A percentile compares a stretch with the other conserved stretches of the same genome.
Conservation (phyloP, 805 yeast species). For the Sugiyamaella chiloensis region DNA sequence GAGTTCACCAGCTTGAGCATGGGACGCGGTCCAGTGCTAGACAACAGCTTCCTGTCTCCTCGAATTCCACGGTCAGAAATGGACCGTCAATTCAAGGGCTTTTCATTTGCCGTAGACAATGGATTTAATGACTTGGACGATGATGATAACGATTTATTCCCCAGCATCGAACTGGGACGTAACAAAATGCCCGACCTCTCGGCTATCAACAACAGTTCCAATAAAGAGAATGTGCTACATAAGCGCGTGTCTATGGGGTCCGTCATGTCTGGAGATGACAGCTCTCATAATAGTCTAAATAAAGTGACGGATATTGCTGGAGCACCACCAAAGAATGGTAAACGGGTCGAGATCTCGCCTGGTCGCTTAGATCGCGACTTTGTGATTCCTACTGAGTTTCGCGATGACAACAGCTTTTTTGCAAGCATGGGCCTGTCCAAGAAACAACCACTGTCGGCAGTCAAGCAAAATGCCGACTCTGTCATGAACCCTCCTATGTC, state of each 20-base stretch:
- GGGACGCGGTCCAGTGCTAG: not conserved
- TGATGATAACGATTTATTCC: constrained; percentile 8
- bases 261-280: not conserved
- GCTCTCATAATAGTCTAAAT: constrained; percentile 4
- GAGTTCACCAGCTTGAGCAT: constrained; percentile 5
- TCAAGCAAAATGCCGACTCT: not conserved
- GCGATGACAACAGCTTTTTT: constrained; percentile 20
- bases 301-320: constrained; percentile 4
- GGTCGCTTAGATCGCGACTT: constrained; percentile 6
- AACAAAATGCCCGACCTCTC: constrained; percentile 5
- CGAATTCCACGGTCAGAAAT: constrained; percentile 12
- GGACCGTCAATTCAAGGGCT: constrained; percentile 15
- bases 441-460: not conserved
- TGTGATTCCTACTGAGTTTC: constrained; percentile 19
- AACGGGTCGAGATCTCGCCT: not conserved
- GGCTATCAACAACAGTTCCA: not conserved
- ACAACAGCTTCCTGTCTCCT: constrained; percentile 16
- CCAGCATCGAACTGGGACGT: constrained; percentile 14
- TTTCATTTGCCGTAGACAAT: constrained; percentile 11
- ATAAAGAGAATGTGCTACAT: not conserved
- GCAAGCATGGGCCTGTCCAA: constrained; percentile 5
- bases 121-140: too few species aligned
- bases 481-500: constrained; percentile 1
- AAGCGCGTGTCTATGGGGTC: not conserved
- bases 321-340: not conserved